Conservation (phyloP, 495 filamentous ascomycete genomes). For the Aspergillus mulundensis region DNA sequence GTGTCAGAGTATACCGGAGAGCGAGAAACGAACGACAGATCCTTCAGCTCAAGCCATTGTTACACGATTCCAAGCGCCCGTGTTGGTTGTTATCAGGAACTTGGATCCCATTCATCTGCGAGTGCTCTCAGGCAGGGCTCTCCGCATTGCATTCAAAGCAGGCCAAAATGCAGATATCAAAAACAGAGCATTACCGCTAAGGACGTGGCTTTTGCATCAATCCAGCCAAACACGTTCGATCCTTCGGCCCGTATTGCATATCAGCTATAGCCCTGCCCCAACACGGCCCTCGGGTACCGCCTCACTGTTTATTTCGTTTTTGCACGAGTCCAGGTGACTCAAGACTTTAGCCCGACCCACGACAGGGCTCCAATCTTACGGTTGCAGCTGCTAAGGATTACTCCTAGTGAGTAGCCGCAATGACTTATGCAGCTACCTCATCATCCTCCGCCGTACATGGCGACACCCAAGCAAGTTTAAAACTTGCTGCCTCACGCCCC, state of each 20-base stretch:
- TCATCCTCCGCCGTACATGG: constrained; percentile 41
- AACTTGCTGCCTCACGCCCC: constrained; percentile 35
- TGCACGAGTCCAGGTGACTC: constrained; percentile 47
- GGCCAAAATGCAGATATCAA: constrained; percentile 52
- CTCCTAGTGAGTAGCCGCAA: constrained; percentile 31
- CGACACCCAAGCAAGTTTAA: constrained; percentile 40
- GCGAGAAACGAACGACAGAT: constrained; percentile 7
- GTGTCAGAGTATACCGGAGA: constrained; percentile 14
- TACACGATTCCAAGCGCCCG: constrained; percentile 34
- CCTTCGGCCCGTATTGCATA: constrained; percentile 38
- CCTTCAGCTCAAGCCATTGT: constrained; percentile 22
- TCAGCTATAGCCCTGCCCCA: constrained; percentile 27
- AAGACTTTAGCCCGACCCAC: constrained; percentile 35
- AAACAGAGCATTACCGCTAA: constrained; percentile 41
- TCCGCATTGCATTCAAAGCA: constrained; percentile 43
- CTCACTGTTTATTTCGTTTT: constrained; percentile 35
- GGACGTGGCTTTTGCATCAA: constrained; percentile 44
- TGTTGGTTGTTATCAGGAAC: constrained; percentile 41
- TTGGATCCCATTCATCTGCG: constrained; percentile 26
- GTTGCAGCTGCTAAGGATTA: constrained; percentile 36
- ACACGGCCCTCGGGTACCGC: constrained; percentile 30
- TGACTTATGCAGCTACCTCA: constrained; percentile 42
- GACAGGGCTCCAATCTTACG: constrained; percentile 27
- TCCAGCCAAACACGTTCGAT: constrained; percentile 33
- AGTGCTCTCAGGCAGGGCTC: constrained; percentile 46